Evolutionary conservation across 495 filamentous ascomycete species (phyloP).

Genomic region (Barbatosphaeria neglecta): DNA sequence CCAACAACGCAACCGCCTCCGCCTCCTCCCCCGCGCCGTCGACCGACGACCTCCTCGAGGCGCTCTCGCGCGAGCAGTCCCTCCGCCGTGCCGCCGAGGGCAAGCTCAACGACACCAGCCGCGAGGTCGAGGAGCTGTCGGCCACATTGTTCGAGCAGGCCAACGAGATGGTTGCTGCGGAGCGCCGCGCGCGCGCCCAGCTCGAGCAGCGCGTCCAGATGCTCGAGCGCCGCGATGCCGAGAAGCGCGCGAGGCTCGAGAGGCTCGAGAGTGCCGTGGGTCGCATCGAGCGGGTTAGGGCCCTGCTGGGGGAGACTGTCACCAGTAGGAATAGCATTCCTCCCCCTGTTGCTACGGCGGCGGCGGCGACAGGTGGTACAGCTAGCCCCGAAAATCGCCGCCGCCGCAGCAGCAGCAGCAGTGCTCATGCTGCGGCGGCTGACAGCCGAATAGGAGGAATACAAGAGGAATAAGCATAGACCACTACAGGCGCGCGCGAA

Average conservation of each 20-base stretch:
- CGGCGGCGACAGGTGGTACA: background rate
- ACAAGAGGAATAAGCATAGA: too few relatives aligned
- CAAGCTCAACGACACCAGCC: conserved; percentile 54
- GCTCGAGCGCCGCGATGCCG: conserved; percentile 56
- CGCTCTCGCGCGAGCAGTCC: conserved; percentile 56
- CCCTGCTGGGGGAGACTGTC: conserved; percentile 32
- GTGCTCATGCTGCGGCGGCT: too few relatives aligned
- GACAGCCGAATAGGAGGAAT: too few relatives aligned
- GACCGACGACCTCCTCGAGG: conserved; percentile 53
- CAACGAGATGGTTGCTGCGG: conserved; percentile 93
- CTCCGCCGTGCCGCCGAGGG: conserved; percentile 66
- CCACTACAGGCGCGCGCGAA: too few relatives aligned
- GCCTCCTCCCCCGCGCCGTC: conserved; percentile 5
- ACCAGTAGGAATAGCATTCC: too few relatives aligned
- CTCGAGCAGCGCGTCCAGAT: conserved; percentile 65
- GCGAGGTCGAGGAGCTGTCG: conserved; percentile 82
- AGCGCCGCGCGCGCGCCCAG: conserved; percentile 66
- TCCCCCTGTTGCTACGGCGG: background rate
- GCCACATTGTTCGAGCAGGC: conserved; percentile 82
- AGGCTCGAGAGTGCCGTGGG: conserved; percentile 67
- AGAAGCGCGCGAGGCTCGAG: conserved; percentile 62
- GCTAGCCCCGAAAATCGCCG: too few relatives aligned
- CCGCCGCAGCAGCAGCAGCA: too few relatives aligned
- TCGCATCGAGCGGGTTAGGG: conserved; percentile 61
- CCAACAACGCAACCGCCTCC: too few relatives aligned